A percentile compares a stretch with the other conserved stretches of the same genome.
phyloP scores from a whole-genome alignment of 2,329 filamentous ascomycete species.

The Aureobasidium sp. region DNA sequence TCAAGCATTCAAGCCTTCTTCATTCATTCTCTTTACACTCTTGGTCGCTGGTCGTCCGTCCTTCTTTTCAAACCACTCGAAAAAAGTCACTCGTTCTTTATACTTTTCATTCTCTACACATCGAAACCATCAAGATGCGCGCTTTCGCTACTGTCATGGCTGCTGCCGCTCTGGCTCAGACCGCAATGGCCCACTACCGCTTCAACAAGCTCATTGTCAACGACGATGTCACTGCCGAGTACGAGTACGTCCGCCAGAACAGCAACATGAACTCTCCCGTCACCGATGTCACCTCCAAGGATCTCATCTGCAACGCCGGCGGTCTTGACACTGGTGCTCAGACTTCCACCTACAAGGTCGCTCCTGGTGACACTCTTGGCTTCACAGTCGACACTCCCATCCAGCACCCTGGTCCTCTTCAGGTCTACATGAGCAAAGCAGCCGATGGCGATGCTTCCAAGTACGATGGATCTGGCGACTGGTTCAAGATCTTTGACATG shows the following conservation, averaged over 20 bases:
- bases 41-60: slow-evolving; percentile 14
- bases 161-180: slow-evolving; percentile 27
- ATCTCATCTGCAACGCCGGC: slow-evolving; percentile 33
- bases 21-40: slow-evolving; percentile 7
- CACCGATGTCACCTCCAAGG: slow-evolving; percentile 29
- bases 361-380: slow-evolving; percentile 18
- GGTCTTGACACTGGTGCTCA: slow-evolving; percentile 27
- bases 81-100: slow-evolving; percentile 1
- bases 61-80: slow-evolving; percentile 3
- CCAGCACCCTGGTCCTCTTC: slow-evolving; percentile 22
- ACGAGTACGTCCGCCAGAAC: slow-evolving; percentile 43
- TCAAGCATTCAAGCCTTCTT: slow-evolving; percentile 10
- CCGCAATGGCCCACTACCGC: slow-evolving; percentile 25
- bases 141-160: slow-evolving; percentile 27
- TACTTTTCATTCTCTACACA: slow-evolving; percentile 19
- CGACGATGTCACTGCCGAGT: slow-evolving; percentile 37
- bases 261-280: slow-evolving; percentile 32
- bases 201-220: slow-evolving; percentile 36
- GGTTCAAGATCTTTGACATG: slow-evolving; percentile 44
- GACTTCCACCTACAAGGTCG: slow-evolving; percentile 15
- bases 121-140: slow-evolving; percentile 29
- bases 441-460: slow-evolving; percentile 43
- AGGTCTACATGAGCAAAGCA: slow-evolving; percentile 24
- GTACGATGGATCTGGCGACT: slow-evolving; percentile 35
- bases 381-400: slow-evolving; percentile 22